phyloP scores from a whole-genome alignment of 306 rosid species.

The Calophaca sinica region DNA sequence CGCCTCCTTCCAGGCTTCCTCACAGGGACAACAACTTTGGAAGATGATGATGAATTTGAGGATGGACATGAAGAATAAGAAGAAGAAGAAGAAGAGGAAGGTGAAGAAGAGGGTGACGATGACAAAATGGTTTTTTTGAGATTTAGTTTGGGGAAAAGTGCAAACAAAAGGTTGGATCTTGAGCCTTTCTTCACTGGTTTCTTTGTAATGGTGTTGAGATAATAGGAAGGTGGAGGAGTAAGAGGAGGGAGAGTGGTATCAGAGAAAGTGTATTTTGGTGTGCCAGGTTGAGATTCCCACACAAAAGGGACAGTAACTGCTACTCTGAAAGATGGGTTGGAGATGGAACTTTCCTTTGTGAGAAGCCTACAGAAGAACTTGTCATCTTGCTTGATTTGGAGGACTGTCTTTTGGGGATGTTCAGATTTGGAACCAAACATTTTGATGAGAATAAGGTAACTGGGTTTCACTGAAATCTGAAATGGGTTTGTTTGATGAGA shows the following conservation, averaged over 20 bases:
- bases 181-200: slow-evolving; percentile 51
- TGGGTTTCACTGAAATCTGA: slow-evolving; percentile 1
- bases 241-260: slow-evolving; percentile 71
- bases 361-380: slow-evolving; percentile 71
- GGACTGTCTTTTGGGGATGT: slow-evolving; percentile 45
- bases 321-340: slow-evolving; percentile 70
- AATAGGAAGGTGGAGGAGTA: slow-evolving; percentile 91
- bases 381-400: slow-evolving; percentile 65
- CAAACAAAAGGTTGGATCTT: slow-evolving; percentile 55
- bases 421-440: slow-evolving; percentile 56
- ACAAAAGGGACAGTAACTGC: slow-evolving; percentile 70
- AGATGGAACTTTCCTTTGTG: slow-evolving; percentile 68
- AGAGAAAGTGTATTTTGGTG: slow-evolving; percentile 71
- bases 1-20: slow-evolving; percentile 17
- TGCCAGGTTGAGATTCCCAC: slow-evolving; percentile 97
- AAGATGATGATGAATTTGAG: slow-evolving; percentile 12
- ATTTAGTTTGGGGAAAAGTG: slow-evolving; percentile 56
- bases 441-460: background rate
- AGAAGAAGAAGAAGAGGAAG: background rate
- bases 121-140: slow-evolving; percentile 47
- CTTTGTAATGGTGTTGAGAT: background rate
- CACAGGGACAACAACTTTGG: slow-evolving; percentile 33
- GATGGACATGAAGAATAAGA: slow-evolving; percentile 5
- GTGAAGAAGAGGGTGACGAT: background rate
- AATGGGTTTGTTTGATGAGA: background rate